phyloP scores from a whole-genome alignment of 2,329 filamentous ascomycete genomes.

The Phoma herbarum region DNA sequence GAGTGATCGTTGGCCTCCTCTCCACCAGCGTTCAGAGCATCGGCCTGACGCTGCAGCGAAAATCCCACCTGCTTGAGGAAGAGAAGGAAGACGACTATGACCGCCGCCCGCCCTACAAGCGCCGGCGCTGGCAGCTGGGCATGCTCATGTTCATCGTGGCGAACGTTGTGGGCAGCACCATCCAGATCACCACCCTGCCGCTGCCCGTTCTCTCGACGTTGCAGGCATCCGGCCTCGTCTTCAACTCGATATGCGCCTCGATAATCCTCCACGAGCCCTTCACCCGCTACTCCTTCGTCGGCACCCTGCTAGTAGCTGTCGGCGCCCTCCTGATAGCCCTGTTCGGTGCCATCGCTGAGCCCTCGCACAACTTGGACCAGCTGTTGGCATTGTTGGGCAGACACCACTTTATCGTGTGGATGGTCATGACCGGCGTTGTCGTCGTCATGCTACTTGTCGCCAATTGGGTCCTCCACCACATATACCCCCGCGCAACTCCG shows the following conservation, averaged over 20 bases:
- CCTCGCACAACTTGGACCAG: slow-evolving; percentile 86
- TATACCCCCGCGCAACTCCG: slow-evolving; percentile 59
- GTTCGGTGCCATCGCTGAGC: slow-evolving; percentile 93
- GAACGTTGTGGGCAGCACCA: slow-evolving; percentile 92
- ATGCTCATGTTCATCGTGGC: slow-evolving; percentile 98
- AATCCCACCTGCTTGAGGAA: slow-evolving; percentile 97
- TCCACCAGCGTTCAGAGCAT: slow-evolving; percentile 96
- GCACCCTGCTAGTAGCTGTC: slow-evolving; percentile 84
- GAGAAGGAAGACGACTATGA: slow-evolving; percentile 82
- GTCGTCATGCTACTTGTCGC: slow-evolving; percentile 72
- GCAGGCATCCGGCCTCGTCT: slow-evolving; percentile 90
- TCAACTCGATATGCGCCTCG: slow-evolving; percentile 97
- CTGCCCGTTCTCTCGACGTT: slow-evolving; percentile 93
- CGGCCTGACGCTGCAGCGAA: slow-evolving; percentile 93
- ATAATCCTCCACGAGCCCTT: slow-evolving; percentile 93
- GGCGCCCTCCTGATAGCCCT: slow-evolving; percentile 92
- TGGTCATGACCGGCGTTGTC: slow-evolving; percentile 78
- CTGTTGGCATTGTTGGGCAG: slow-evolving; percentile 78
- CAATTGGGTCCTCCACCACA: slow-evolving; percentile 49
- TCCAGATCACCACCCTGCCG: slow-evolving; percentile 96
- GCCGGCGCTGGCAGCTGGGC: slow-evolving; percentile 92
- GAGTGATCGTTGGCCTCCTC: slow-evolving; percentile 89
- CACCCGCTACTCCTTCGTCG: slow-evolving; percentile 89
- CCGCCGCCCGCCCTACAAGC: slow-evolving; percentile 85
- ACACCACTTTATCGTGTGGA: slow-evolving; percentile 85